These are phyloP conservation scores for Monosporascus sp. DNA, from an alignment of 2,329 filamentous ascomycete genomes.

Conservation along the genomic window DNA sequence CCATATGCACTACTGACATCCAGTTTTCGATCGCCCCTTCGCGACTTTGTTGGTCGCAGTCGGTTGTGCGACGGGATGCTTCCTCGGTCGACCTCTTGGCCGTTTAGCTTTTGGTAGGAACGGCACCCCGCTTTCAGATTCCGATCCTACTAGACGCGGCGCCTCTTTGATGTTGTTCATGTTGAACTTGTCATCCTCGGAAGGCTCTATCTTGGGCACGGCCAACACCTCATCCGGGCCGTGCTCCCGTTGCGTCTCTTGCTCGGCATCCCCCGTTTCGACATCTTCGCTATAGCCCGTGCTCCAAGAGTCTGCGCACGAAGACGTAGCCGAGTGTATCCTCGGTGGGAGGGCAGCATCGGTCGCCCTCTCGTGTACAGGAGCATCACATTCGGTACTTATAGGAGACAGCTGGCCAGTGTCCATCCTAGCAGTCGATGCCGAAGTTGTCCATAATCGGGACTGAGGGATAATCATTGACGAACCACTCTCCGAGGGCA, in stretches of 20 bases:
- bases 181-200: conserved; percentile 49
- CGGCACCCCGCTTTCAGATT: conserved; percentile 12
- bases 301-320: conserved; percentile 40
- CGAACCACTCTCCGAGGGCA: conserved; percentile 38
- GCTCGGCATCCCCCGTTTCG: conserved; percentile 31
- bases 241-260: conserved; percentile 42
- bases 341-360: conserved; percentile 36
- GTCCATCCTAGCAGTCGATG: conserved; percentile 28
- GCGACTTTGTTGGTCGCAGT: conserved; percentile 60
- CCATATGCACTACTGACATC: conserved; percentile 29
- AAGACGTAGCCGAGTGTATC: conserved; percentile 41
- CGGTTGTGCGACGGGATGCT: conserved; percentile 63
- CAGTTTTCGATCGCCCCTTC: conserved; percentile 69
- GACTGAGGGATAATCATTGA: conserved; percentile 29
- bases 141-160: conserved; percentile 25
- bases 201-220: conserved; percentile 51
- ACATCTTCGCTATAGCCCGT: conserved; percentile 30
- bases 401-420: conserved; percentile 48
- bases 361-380: conserved; percentile 26
- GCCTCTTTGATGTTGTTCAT: conserved; percentile 47
- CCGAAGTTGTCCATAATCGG: conserved; percentile 29
- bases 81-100: conserved; percentile 75
- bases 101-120: conserved; percentile 47
- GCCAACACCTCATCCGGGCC: conserved; percentile 39
- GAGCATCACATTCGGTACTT: conserved; percentile 43